Conservation (phyloP, 768 basidiomycete species). For the Pleurotus citrinopileatus region DNA sequence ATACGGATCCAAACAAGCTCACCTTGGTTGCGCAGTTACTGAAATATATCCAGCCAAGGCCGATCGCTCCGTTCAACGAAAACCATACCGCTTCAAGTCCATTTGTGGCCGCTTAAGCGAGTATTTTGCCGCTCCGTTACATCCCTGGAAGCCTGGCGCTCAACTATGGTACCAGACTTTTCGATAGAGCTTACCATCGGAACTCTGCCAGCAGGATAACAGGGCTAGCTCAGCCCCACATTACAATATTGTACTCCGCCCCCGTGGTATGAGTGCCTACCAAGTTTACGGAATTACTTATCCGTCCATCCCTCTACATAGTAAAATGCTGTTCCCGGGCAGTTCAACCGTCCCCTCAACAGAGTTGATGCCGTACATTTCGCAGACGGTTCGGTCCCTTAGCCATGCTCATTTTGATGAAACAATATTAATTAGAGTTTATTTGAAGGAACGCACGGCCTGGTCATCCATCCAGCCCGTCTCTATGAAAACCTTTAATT, state of each 20-base stretch:
- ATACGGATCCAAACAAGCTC: slow-evolving; percentile 12
- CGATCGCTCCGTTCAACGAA: slow-evolving; percentile 16
- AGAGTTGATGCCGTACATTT: not conserved
- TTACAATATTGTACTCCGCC: slow-evolving; percentile 24
- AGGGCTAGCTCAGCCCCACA: slow-evolving; percentile 33
- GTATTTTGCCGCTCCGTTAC: slow-evolving; percentile 22
- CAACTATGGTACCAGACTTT: no score
- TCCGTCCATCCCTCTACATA: slow-evolving; percentile 17
- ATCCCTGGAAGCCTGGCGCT: slow-evolving; percentile 13
- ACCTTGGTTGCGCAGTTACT: slow-evolving; percentile 35
- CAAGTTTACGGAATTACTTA: no score
- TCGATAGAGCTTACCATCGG: slow-evolving; percentile 33
- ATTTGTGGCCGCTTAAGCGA: slow-evolving; percentile 27
- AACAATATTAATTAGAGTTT: no score
- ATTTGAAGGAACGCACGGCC: no score
- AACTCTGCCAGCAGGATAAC: slow-evolving; percentile 22
- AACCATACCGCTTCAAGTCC: slow-evolving; percentile 27
- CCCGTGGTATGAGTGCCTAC: no score
- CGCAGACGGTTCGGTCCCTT: not conserved
- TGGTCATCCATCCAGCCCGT: no score
- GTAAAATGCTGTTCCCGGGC: slow-evolving; percentile 33
- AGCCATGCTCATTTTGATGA: no score
- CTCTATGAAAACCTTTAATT: no score
- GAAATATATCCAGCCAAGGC: no score
- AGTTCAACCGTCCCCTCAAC: no score